Base-by-base conservation (phyloP, 306 rosid genomes). In the Echinosophora koreensis region DNA sequence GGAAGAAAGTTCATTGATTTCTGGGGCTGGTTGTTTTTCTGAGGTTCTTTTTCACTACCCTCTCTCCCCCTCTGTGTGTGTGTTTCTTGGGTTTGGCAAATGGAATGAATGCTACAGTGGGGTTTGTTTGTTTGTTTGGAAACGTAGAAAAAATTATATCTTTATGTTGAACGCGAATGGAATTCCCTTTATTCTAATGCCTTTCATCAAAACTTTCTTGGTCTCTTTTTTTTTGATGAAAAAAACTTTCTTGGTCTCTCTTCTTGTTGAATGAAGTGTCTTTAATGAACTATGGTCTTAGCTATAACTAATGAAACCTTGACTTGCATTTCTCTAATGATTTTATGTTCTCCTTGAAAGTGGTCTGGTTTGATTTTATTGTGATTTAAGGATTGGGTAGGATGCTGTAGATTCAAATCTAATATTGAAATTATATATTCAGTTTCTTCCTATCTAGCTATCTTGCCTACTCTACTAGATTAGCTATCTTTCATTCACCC, bases 1-100 rank as follows among this genome's bases (percentile, higher is more conserved):
- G 63, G 56, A 77, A 83, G 37, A 69, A 60, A 64, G 71, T 66
- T 1, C 50, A 3, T 79, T 81, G 51, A 70, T 68, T 84, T 78
- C 85, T 70, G 71, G 51, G 17, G 77, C 84, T 59, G 5, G 16
- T 66, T 64, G 5, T 80, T 77, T 80, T 32, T 68, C 70, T 10
- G 49, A 78, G 85, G 66, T 77, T 81, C 78, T 28, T 54, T 71
- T 28, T 74, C 56, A 13, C 76, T 14, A 34, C 49, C 60, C 10
- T 7, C 32, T 76, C 76, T 74, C 16, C 42, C 64, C 69, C 47
- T 57, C 13, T 42, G 44, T 18, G 6, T 72, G 3, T 74, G 32
- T 52, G 3, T 84, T 73, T 88, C 86, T 78, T 73, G 65, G 9
- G 71, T 37, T 73, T 59, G 64, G 38, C 56, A 32, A 13, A 22